Evolutionary conservation across 495 filamentous ascomycete species (phyloP).

Genomic region (Letharia columbiana): DNA sequence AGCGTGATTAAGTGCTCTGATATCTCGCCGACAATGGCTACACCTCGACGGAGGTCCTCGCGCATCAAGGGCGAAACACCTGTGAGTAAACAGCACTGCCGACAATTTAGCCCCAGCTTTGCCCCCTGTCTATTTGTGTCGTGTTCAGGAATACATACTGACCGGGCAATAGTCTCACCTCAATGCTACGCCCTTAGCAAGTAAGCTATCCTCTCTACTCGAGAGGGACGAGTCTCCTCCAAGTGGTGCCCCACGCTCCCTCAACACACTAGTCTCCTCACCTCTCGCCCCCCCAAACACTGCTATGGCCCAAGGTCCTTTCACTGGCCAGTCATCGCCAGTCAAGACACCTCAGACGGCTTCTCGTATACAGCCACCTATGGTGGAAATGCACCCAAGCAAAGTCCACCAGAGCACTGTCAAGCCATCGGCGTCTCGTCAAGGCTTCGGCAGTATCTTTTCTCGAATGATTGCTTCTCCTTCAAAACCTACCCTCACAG

Average conservation of each 20-base stretch:
- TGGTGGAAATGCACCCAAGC: slow-evolving; percentile 71
- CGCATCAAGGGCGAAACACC: slow-evolving; percentile 17
- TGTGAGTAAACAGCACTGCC: slow-evolving; percentile 6
- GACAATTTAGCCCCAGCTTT: not conserved
- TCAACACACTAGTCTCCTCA: slow-evolving; percentile 37
- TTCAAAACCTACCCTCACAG: not conserved
- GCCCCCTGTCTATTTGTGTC: not conserved
- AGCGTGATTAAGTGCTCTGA: not conserved
- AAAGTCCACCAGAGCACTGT: slow-evolving; percentile 62
- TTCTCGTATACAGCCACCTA: slow-evolving; percentile 39
- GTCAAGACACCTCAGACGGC: slow-evolving; percentile 44
- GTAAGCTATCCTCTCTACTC: slow-evolving; percentile 35
- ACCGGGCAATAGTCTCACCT: not conserved
- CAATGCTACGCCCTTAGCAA: slow-evolving; percentile 2
- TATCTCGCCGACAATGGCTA: slow-evolving; percentile 8
- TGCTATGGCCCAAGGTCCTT: slow-evolving; percentile 19
- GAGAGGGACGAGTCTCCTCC: slow-evolving; percentile 35
- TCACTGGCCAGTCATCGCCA: slow-evolving; percentile 32
- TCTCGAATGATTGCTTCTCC: slow-evolving; percentile 13
- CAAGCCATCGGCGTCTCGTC: slow-evolving; percentile 53
- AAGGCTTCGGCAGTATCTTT: slow-evolving; percentile 35
- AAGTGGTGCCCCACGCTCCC: slow-evolving; percentile 18
- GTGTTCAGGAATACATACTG: not conserved
- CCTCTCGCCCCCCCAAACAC: slow-evolving; percentile 36
- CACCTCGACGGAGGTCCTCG: slow-evolving; percentile 21